phyloP scores from a whole-genome alignment of 345 rosid genomes.

The Eucalyptus viminalis region DNA sequence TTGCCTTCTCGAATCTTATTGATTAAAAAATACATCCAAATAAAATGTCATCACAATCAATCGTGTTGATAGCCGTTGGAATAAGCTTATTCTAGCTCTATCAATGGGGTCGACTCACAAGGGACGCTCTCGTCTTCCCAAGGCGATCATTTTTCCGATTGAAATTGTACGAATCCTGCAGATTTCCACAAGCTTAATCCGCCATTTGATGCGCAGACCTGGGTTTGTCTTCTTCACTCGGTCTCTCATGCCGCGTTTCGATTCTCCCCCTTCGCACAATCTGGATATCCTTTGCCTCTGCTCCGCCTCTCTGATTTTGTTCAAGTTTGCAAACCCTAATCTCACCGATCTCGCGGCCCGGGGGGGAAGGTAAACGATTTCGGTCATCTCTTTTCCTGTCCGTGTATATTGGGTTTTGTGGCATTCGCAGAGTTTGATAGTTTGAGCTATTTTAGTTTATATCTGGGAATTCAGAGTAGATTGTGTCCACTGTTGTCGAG shows the following conservation, averaged over 20 bases:
- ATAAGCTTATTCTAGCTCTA: not conserved
- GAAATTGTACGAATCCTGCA: not conserved
- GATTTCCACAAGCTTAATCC: not conserved
- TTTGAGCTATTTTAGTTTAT: not conserved
- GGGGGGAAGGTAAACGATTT: not conserved
- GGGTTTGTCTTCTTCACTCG: not conserved
- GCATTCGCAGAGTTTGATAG: not conserved
- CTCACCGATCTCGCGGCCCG: not conserved
- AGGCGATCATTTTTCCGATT: not conserved
- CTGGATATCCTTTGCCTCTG: not conserved
- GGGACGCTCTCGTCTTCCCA: not conserved
- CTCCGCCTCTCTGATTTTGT: not conserved
- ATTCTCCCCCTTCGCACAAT: not conserved
- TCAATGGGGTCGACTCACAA: not conserved
- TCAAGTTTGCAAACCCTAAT: not conserved
- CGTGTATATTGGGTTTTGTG: not conserved
- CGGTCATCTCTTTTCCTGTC: not conserved
- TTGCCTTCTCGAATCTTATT: conserved; percentile 56
- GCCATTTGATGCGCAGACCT: not conserved
- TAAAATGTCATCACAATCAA: conserved; percentile 51
- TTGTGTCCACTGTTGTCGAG: not conserved
- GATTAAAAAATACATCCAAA: conserved; percentile 77
- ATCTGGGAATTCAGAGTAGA: not conserved
- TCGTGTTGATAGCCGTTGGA: not conserved
- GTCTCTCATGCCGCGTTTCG: not conserved